A percentile compares a stretch with the other conserved stretches of the same genome.
Conservation (phyloP, 257 asterid species). For the Solanum etuberosum region DNA sequence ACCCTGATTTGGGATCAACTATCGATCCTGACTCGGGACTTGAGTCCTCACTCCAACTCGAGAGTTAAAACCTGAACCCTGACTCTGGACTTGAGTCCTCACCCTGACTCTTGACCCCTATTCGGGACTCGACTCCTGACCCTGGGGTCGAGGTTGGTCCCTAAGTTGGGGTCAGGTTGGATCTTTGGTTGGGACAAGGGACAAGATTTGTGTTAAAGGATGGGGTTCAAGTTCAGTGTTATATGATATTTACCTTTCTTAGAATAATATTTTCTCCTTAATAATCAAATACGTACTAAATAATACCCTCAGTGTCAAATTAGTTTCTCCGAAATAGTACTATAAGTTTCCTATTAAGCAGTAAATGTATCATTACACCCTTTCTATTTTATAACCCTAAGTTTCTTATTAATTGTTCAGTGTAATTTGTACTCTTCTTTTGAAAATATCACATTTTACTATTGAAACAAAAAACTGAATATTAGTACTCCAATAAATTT, state of each 20-base stretch:
- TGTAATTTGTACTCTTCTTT: too few species aligned
- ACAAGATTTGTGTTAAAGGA: not conserved
- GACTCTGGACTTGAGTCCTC: not conserved
- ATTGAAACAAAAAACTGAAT: not conserved
- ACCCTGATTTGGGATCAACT: not conserved
- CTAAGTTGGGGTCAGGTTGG: not conserved
- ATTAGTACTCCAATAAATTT: not conserved
- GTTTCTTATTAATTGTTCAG: too few species aligned
- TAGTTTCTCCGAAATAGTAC: too few species aligned
- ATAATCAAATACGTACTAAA: not conserved
- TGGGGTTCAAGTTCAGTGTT: not conserved
- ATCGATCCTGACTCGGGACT: not conserved
- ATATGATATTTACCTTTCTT: not conserved
- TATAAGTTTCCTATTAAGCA: not conserved
- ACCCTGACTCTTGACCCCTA: not conserved
- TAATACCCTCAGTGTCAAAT: too few species aligned
- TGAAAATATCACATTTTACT: too few species aligned
- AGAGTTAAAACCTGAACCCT: not conserved
- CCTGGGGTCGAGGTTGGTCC: not conserved
- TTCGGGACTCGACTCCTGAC: not conserved
- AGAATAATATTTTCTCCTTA: too few species aligned
- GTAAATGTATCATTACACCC: too few species aligned
- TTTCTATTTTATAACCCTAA: too few species aligned
- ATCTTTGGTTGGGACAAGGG: not conserved
- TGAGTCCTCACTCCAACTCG: not conserved